These are phyloP conservation scores for Calophaca sinica DNA, from an alignment of 306 rosid genomes.

Conservation along the genomic window DNA sequence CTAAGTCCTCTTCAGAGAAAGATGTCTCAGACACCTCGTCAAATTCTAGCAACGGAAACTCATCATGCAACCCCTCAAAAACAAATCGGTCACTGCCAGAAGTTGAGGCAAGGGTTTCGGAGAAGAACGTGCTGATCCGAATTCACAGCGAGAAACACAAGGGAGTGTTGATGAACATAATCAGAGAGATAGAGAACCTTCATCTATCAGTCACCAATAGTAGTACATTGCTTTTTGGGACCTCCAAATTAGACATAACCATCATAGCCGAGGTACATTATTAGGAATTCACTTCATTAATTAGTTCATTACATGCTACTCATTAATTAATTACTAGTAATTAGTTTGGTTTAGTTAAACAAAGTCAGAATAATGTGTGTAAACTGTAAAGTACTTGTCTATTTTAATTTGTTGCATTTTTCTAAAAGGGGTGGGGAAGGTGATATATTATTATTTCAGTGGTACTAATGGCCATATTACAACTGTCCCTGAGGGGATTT, in stretches of 20 bases:
- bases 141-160: slow-evolving; percentile 50
- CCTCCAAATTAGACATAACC: slow-evolving; percentile 51
- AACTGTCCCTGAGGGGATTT: too few relatives aligned
- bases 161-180: slow-evolving; percentile 52
- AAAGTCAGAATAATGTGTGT: neutral
- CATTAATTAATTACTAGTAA: neutral
- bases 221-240: slow-evolving; percentile 66
- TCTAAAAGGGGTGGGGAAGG: too few relatives aligned
- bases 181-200: slow-evolving; percentile 61
- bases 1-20: slow-evolving; percentile 48
- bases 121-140: slow-evolving; percentile 54
- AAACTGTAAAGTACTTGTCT: neutral
- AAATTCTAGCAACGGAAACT: slow-evolving; percentile 47
- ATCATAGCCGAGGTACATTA: slow-evolving; percentile 47
- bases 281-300: neutral
- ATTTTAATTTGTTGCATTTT: neutral
- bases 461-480: too few relatives aligned
- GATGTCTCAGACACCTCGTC: slow-evolving; percentile 53
- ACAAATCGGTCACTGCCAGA: slow-evolving; percentile 52
- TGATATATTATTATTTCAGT: too few relatives aligned
- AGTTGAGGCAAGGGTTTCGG: slow-evolving; percentile 72
- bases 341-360: neutral
- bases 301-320: neutral
- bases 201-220: slow-evolving; percentile 55
- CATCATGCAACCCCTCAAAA: slow-evolving; percentile 30